Percentiles rank a stretch among this genome's conserved stretches.
phyloP scores from a whole-genome alignment of 2,329 filamentous ascomycete genomes.

The Neonectria faginata region DNA sequence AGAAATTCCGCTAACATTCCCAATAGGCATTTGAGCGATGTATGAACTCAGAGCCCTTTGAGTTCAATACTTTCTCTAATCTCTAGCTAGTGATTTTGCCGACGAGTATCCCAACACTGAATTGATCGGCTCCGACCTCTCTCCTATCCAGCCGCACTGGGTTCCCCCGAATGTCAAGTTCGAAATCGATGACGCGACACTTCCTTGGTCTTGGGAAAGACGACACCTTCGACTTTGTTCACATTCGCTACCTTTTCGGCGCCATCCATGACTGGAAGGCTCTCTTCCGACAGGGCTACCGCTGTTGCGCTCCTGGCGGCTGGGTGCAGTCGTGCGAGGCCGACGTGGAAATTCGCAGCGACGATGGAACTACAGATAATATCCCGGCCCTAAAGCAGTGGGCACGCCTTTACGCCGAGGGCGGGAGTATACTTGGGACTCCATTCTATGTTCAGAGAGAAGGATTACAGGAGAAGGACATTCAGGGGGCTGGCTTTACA shows the following conservation, averaged over 20 bases:
- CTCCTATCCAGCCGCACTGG: conserved; percentile 40
- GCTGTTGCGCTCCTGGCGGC: conserved; percentile 33
- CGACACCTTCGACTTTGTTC: conserved; percentile 38
- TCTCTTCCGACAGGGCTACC: conserved; percentile 34
- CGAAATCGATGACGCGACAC: conserved; percentile 38
- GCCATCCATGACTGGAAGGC: conserved; percentile 34
- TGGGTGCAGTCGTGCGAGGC: conserved; percentile 39
- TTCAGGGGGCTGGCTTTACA: conserved; percentile 36
- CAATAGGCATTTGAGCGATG: conserved; percentile 42
- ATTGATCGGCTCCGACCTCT: conserved; percentile 38
- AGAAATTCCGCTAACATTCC: conserved; percentile 4
- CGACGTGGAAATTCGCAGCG: conserved; percentile 37
- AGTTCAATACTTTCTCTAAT: not conserved
- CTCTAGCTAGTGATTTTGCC: conserved; percentile 32
- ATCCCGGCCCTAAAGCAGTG: conserved; percentile 30
- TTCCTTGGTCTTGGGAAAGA: conserved; percentile 37
- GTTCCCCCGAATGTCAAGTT: conserved; percentile 39
- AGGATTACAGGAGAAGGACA: conserved; percentile 25
- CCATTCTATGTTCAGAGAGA: conserved; percentile 36
- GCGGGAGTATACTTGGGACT: conserved; percentile 29
- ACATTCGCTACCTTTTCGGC: conserved; percentile 41
- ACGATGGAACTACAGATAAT: conserved; percentile 36
- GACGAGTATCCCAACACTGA: conserved; percentile 37
- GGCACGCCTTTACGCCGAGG: conserved; percentile 32
- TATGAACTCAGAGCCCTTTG: not conserved